phyloP scores from a whole-genome alignment of 164 flowering plant genomes.

The Vitis amurensis region DNA sequence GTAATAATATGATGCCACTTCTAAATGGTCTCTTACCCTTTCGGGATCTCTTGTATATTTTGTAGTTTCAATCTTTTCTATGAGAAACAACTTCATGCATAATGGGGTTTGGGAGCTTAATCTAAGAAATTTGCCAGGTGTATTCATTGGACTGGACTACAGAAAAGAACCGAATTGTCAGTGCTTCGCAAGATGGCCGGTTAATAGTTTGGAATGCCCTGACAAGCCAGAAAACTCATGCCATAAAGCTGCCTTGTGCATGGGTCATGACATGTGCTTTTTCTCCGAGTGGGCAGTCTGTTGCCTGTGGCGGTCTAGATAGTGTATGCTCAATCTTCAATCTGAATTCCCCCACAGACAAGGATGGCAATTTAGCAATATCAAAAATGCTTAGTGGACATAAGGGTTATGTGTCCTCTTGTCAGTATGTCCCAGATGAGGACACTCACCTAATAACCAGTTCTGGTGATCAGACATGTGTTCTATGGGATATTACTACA shows the following conservation, averaged over 20 bases:
- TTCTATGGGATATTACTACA: slow-evolving; percentile 93
- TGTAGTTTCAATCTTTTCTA: too few relatives aligned
- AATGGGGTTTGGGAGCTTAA: too few relatives aligned
- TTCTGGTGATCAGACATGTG: slow-evolving; percentile 96
- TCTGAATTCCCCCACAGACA: slow-evolving; percentile 77
- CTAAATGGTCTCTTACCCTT: too few relatives aligned
- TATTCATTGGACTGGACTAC: slow-evolving; percentile 93
- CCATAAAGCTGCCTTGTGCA: slow-evolving; percentile 92
- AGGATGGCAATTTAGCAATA: slow-evolving; percentile 76
- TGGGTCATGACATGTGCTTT: slow-evolving; percentile 99
- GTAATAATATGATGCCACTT: too few relatives aligned
- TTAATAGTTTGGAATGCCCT: slow-evolving; percentile 96
- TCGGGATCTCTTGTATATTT: too few relatives aligned
- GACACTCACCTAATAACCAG: slow-evolving; percentile 85
- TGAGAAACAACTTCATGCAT: too few relatives aligned
- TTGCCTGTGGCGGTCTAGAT: slow-evolving; percentile 97
- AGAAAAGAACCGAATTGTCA: slow-evolving; percentile 86
- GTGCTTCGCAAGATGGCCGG: slow-evolving; percentile 98
- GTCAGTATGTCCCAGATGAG: slow-evolving; percentile 92
- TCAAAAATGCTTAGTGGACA: slow-evolving; percentile 83
- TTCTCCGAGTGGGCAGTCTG: slow-evolving; percentile 93
- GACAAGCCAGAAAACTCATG: slow-evolving; percentile 98
- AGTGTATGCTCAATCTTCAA: slow-evolving; percentile 92
- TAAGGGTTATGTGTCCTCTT: slow-evolving; percentile 89
- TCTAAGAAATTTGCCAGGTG: slow-evolving; percentile 43